Evolutionary conservation across 1,139 yeast species (phyloP), one percentile per base, ranked within the genome.

Genomic region (Debaryomyces psychrophilus): DNA sequence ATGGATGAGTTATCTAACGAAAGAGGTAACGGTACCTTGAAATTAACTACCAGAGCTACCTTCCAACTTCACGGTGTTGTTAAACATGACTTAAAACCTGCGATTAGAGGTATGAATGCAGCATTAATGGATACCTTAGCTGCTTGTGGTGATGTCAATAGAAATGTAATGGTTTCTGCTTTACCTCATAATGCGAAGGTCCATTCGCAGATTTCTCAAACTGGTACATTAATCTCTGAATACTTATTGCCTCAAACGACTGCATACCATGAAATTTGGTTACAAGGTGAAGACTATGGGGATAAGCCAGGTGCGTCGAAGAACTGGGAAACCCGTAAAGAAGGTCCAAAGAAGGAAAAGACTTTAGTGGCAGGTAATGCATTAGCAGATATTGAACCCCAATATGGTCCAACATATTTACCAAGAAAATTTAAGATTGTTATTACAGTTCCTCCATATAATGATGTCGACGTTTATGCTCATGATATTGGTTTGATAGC

Each of bases 111-210:
- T 43, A 90, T 93, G 85, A 92, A 92, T 66, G 75, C 96, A 20
- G 87, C 85, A 9, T 79, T 92, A 59, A 80, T 93, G 83, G 98
- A 93, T 64, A 92, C 98, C 11, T 80, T 93, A 50, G 98, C 96
- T 52, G 99, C 98, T 2, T 92, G 97, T 77, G 99, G 99, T 76
- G 99, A 93, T 73, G 98, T 92, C 37, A 89, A 90, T 71, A 87
- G 98, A 80, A 92, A 92, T 64, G 97, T 92, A 43, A 92, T 92
- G 85, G 79, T 89, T 47, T 82, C 95, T 51, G 96, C 97, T 9
- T 76, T 90, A 42, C 97, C 98, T 20, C 81, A 80, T 40, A 90
- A 90, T 62, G 88, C 93, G 43, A 84, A 84, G 62, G 79, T 92
- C 46, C 98, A 92, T 65, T 70, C 74, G 31, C 95, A 90, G 69